Percentiles rank a stretch among this genome's conserved stretches.
Conservation (phyloP, 169 alveolate species). For the Eimeria praecox region DNA sequence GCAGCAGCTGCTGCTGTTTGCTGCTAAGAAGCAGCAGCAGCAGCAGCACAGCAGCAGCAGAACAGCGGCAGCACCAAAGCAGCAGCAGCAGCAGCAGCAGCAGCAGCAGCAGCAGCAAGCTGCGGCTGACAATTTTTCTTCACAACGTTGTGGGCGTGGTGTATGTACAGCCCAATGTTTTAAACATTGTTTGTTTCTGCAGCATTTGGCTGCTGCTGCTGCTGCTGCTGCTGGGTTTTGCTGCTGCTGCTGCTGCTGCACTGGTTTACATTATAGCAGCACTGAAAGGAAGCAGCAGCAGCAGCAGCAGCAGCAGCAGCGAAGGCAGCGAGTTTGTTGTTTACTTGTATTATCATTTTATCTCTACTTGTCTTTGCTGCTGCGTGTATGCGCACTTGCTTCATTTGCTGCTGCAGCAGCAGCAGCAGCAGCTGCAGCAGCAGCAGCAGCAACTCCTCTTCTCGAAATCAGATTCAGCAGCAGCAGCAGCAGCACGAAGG, state of each 20-base stretch:
- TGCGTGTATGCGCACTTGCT: not conserved
- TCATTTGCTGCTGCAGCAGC: not conserved
- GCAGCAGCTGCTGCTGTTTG: not conserved
- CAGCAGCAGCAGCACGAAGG: too few species aligned
- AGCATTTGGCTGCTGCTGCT: constrained; percentile 6
- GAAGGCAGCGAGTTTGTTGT: not conserved
- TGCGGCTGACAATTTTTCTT: not conserved
- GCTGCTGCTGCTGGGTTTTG: constrained; percentile 33
- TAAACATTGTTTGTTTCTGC: not conserved
- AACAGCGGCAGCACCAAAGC: not conserved
- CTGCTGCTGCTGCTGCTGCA: constrained; percentile 33
- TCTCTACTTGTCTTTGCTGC: not conserved
- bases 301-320: constrained; percentile 8
- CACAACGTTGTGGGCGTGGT: not conserved
- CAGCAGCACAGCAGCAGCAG: not conserved
- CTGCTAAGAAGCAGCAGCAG: not conserved
- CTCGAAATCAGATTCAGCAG: too few species aligned
- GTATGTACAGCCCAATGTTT: not conserved
- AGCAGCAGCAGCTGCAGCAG: too few species aligned
- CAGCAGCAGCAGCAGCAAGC: too few species aligned
- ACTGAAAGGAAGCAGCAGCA: not conserved
- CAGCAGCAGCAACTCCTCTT: too few species aligned
- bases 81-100: too few species aligned
- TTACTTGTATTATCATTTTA: too few species aligned
- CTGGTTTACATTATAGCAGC: not conserved